These are phyloP conservation scores for Cystobasidium pallidum DNA, from an alignment of 1,284 basidiomycete genomes.

Conservation along the genomic window DNA sequence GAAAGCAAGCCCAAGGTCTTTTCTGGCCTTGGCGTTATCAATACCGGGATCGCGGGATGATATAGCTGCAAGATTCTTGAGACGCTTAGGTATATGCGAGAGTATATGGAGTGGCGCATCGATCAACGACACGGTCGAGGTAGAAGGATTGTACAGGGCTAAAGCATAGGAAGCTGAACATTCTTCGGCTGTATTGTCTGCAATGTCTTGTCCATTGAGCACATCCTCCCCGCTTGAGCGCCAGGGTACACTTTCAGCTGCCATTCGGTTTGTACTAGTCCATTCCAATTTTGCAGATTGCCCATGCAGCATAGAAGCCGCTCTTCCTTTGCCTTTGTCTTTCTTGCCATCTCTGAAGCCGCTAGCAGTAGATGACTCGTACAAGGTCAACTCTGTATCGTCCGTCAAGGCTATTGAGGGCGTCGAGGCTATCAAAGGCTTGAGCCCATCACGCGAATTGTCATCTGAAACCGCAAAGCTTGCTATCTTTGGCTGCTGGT, in stretches of 20 bases:
- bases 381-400: constrained; percentile 35
- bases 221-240: constrained; percentile 22
- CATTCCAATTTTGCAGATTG: constrained; percentile 43
- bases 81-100: constrained; percentile 75
- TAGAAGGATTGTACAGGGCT: constrained; percentile 67
- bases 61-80: constrained; percentile 61
- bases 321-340: constrained; percentile 30
- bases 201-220: constrained; percentile 14
- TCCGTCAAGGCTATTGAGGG: constrained; percentile 38
- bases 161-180: constrained; percentile 55
- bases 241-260: constrained; percentile 25
- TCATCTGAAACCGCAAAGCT: constrained; percentile 28
- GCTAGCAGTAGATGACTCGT: constrained; percentile 10
- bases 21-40: constrained; percentile 58
- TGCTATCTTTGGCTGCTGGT: constrained; percentile 1
- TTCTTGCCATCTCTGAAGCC: constrained; percentile 25
- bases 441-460: constrained; percentile 35
- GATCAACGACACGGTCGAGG: constrained; percentile 69
- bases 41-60: constrained; percentile 11
- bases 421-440: constrained; percentile 31
- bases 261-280: constrained; percentile 33
- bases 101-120: constrained; percentile 74
- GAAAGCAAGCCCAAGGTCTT: constrained; percentile 82
- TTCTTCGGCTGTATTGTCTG: constrained; percentile 30
- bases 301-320: constrained; percentile 39